These are phyloP conservation scores for Aspergillus sp. DNA, from an alignment of 2,329 filamentous ascomycete genomes.

Conservation along the genomic window DNA sequence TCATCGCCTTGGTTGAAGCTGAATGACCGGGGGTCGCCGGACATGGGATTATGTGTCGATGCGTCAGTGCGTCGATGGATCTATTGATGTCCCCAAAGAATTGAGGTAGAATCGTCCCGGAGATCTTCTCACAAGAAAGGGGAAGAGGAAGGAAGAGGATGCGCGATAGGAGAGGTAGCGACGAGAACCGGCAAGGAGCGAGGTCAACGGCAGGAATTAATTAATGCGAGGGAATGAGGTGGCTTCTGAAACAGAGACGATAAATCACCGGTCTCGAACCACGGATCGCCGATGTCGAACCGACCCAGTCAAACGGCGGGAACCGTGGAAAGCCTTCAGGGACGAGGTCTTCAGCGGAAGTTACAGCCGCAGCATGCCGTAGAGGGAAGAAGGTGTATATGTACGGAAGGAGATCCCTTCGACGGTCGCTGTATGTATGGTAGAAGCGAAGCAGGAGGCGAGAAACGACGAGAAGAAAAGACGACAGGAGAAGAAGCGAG, in stretches of 20 bases:
- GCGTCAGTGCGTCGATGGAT: background rate
- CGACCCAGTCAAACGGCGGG: background rate
- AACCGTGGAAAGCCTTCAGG: slow-evolving; percentile 2
- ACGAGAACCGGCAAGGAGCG: background rate
- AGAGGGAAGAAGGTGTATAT: background rate
- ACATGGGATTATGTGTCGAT: slow-evolving; percentile 17
- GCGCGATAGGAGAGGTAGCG: background rate
- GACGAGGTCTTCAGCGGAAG: background rate
- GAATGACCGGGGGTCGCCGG: slow-evolving; percentile 21
- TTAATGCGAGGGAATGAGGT: slow-evolving; percentile 3
- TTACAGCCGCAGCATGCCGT: background rate
- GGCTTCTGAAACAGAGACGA: slow-evolving; percentile 11
- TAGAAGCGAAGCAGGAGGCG: background rate
- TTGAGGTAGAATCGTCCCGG: background rate
- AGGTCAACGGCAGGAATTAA: background rate
- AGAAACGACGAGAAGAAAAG: slow-evolving; percentile 4
- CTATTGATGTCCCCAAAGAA: too few species aligned
- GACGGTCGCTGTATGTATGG: background rate
- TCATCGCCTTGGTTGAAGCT: slow-evolving; percentile 22
- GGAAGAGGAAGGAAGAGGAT: background rate
- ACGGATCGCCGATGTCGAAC: slow-evolving; percentile 9
- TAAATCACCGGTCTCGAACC: slow-evolving; percentile 8
- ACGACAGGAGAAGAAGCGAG: background rate
- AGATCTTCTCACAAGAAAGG: background rate
- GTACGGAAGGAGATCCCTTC: background rate